Evolutionary conservation across 257 asterid genomes (phyloP), one percentile per base, ranked within the genome.

Genomic region (Gentiana macrophylla): DNA sequence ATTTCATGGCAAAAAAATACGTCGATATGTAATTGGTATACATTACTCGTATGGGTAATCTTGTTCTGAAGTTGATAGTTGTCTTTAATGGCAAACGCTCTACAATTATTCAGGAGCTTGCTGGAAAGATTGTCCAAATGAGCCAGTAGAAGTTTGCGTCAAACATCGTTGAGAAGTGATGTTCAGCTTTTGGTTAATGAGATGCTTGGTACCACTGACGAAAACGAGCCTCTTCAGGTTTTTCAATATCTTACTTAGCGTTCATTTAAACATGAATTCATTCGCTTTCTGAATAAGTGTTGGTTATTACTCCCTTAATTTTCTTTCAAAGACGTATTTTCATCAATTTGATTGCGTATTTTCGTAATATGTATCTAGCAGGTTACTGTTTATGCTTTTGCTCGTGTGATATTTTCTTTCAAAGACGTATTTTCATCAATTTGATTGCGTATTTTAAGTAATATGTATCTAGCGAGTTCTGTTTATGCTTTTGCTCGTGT

Each of bases 141-240:
- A 89, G 97, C 74, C 97, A 89, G 81, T 95, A 89, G 82, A 89
- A 89, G 74, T 89, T 86, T 67, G 97, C 97, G 12, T 89, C 97
- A 13, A 89, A 89, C 60, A 95, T 89, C 63, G 95, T 86, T 12
- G 97, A 89, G 86, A 89, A 73, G 70, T 52, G 90, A 89, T 69
- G 84, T 94, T 46, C 94, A 80, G 61, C 77, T 86, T 33, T 67
- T 89, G 77, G 91, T 89, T 75, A 80, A 79, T 35, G 97, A 89
- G 89, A 89, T 89, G 97, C 95, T 89, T n/a, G 97, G 95, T 24
- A 77, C 90, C 50, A 89, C 95, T 41, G 97, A 89, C 56, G 97
- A 89, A 68, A 89, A 89, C n/a, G 93, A 89, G 73, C 97, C 97
- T 69, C 97, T 89, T 70, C 97, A 89, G 94, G 97, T 86, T 63